Conservation (phyloP, 495 filamentous ascomycete genomes). For the Penicillium bialowiezense region DNA sequence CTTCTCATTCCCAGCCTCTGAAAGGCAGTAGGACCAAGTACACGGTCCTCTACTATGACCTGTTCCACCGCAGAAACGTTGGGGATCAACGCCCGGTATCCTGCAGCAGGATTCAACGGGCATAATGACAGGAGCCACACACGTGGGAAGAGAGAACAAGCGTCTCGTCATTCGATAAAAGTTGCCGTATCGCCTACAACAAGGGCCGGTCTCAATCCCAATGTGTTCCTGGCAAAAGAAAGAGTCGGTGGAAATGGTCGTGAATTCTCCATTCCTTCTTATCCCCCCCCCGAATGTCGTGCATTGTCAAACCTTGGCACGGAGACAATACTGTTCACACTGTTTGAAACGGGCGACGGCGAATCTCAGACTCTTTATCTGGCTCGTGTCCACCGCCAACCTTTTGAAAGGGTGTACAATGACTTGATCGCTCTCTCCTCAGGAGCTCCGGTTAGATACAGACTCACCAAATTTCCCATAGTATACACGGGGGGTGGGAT, state of each 20-base stretch:
- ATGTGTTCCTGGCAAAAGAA: slow-evolving; percentile 18
- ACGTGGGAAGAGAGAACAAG: background rate
- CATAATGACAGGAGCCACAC: slow-evolving; percentile 8
- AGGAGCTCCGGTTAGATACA: too few species aligned
- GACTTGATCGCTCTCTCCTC: background rate
- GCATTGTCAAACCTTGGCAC: slow-evolving; percentile 24
- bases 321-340: slow-evolving; percentile 8
- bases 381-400: background rate
- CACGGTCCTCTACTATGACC: slow-evolving; percentile 9
- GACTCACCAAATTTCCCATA: too few species aligned
- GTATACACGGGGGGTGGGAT: too few species aligned
- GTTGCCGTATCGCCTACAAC: slow-evolving; percentile 6
- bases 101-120: slow-evolving; percentile 30
- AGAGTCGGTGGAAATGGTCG: slow-evolving; percentile 17
- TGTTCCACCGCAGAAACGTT: slow-evolving; percentile 43
- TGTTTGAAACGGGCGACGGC: slow-evolving; percentile 5
- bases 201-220: slow-evolving; percentile 23
- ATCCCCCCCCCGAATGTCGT: slow-evolving; percentile 20
- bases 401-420: too few species aligned
- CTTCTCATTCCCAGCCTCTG: background rate
- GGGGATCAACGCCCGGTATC: slow-evolving; percentile 36
- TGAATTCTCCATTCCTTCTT: background rate
- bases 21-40: slow-evolving; percentile 7
- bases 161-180: background rate
- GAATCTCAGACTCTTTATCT: background rate